Conservation (phyloP, 116 monocot species). For the Trichopus zeylanicus region DNA sequence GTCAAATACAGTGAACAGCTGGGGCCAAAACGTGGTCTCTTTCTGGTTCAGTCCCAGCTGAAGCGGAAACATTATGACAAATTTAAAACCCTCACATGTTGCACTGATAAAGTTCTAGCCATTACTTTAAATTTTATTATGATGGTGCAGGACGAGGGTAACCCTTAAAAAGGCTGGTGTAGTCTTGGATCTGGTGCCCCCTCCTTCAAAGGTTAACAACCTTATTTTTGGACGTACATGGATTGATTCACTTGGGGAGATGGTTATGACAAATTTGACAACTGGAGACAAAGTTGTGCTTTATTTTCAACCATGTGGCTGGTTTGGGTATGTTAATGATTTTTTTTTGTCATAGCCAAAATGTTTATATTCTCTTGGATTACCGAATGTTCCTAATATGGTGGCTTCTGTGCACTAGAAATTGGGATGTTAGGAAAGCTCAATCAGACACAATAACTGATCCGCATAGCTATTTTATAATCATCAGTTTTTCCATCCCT, state of each 20-base stretch:
- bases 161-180: slow-evolving; percentile 74
- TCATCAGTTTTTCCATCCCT: too few species aligned
- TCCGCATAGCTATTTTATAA: too few species aligned
- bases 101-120: not conserved
- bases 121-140: slow-evolving; percentile 3
- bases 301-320: slow-evolving; percentile 95
- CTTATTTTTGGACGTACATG: slow-evolving; percentile 96
- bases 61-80: too few species aligned
- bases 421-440: not conserved
- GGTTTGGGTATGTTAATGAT: slow-evolving; percentile 75
- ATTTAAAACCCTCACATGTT: not conserved
- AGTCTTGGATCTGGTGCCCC: slow-evolving; percentile 84
- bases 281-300: slow-evolving; percentile 93
- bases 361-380: not conserved
- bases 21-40: too few species aligned
- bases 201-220: slow-evolving; percentile 82
- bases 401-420: not conserved
- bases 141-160: slow-evolving; percentile 75
- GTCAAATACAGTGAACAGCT: too few species aligned
- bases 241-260: slow-evolving; percentile 90
- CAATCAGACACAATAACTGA: too few species aligned
- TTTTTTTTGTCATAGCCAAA: not conserved
- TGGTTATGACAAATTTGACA: slow-evolving; percentile 90
- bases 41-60: too few species aligned
- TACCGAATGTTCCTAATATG: not conserved